Evolutionary conservation across 495 filamentous ascomycete species (phyloP).

Genomic region (Daldinia concentrica): DNA sequence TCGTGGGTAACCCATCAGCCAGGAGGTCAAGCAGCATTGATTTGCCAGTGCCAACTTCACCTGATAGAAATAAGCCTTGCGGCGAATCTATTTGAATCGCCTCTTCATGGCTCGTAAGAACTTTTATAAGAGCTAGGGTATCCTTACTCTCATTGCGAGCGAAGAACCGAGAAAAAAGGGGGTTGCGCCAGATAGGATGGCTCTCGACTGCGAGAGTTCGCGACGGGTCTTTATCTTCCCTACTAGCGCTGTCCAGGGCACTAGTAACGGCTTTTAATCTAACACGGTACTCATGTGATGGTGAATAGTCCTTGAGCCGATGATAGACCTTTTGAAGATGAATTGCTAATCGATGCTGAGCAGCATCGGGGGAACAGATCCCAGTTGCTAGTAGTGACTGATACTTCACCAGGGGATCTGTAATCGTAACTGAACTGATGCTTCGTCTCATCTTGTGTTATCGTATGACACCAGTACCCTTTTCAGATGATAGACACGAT

Average conservation of each 20-base stretch:
- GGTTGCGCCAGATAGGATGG: conserved; percentile 61
- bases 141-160: conserved; percentile 50
- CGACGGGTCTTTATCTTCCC: conserved; percentile 29
- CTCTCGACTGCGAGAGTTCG: conserved; percentile 50
- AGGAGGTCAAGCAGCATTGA: conserved; percentile 76
- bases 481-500: background rate
- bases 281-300: conserved; percentile 66
- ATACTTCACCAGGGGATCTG: conserved; percentile 77
- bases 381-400: conserved; percentile 68
- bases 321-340: conserved; percentile 75
- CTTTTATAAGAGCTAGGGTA: conserved; percentile 65
- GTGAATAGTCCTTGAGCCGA: conserved; percentile 73
- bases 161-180: conserved; percentile 59
- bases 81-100: conserved; percentile 70
- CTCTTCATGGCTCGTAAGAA: conserved; percentile 69
- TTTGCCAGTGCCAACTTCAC: conserved; percentile 77
- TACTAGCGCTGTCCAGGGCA: conserved; percentile 50
- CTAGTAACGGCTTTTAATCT: conserved; percentile 62
- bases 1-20: conserved; percentile 70
- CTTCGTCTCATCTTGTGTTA: conserved; percentile 48
- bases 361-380: conserved; percentile 65
- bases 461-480: background rate
- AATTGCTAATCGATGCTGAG: conserved; percentile 73
- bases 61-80: conserved; percentile 71
- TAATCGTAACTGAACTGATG: conserved; percentile 66